Evolutionary conservation across 768 basidiomycete species (phyloP), one percentile per base, ranked within the genome.

Genomic region (Multifurca ochricompacta): DNA sequence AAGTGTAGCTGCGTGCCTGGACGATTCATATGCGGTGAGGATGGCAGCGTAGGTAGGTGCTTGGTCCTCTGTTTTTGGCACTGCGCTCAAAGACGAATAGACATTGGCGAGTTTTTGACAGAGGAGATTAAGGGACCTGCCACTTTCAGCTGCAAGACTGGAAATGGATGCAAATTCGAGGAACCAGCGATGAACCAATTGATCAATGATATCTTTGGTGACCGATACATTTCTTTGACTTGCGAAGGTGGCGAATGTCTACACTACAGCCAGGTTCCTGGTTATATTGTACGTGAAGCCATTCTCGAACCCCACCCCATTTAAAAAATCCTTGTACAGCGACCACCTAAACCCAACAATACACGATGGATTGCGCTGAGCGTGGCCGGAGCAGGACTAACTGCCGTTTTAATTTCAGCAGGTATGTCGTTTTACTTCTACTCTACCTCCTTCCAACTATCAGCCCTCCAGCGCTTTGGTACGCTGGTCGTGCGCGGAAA

Each of bases 141-240:
- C 0, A 72, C 74, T 9, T 98, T 99, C 69, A 83, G 77, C 59
- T 95, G 95, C 72, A 75, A 66, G 53, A 73, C 73, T 1, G 85
- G 82, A 14, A 68, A 75, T 43, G 88, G 83, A 7, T 97, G 94
- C 70, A 80, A 76, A 57, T 99, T 99, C 63, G 87, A 94, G 67
- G 96, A 99, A 63, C 90, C 91, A 0, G 92, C 88, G 0, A 98
- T 99, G 96, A 96, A 99, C 64, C 76, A 84, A 30, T 78, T 99
- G 48, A 98, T 99, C 69, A 81, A 86, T 64, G 83, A 86, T 58
- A 84, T 99, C 62, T 98, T 99, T 60, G 96, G 90, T 1, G 96
- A 99, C 66, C 75, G 73, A 1, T 88, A 83, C 65, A 99, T 99
- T 65, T 87, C 91, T 2, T 75, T 98, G 48, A 68, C 82, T 32